Base-by-base conservation (phyloP, 2,329 filamentous ascomycete species). In the Neopestalotiopsis sp. region DNA sequence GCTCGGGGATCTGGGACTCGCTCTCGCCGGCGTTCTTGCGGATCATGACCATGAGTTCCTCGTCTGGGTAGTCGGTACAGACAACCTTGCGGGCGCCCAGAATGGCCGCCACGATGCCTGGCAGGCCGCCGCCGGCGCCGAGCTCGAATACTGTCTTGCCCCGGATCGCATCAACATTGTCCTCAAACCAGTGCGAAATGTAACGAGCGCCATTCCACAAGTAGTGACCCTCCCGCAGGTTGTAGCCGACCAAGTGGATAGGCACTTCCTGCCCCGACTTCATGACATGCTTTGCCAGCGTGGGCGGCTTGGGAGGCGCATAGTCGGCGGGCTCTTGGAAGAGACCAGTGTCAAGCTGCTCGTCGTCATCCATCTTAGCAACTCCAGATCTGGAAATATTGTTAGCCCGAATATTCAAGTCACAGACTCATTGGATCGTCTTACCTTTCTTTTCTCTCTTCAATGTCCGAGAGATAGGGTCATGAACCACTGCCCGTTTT, bases 141-240 rank as follows among this genome's bases (percentile, higher is more conserved):
- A 98, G 89, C 81, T 98, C 95, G 9, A 98, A 88, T 2, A 98
- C 88, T n/a, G 90, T 90, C 77, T 89, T 91, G 72, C 81, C 86
- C 14, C 81, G 76, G n/a, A 97, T 86, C 4, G 93, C 85, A 9
- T 80, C 75, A n/a, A 90, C 86, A 72, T 90, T 84, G 57, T 88
- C 82, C 81, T 97, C 94, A 69, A 98, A 89, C 81, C 94, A 94
- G 73, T 90, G 85, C 17, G 94, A 89, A 63, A 95, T 87, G 52
- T 93, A 89, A 71, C 93, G 91, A 70, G 92, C 91, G 70, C 94
- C 95, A 80, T 98, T 97, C 95, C 95, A 98, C 38, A 98, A 87
- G 72, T 93, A 88, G 80, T 98, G 94, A 17, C 94, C 95, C 89
- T 97, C 97, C 14, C 97, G 88, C 30, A 94, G 93, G 83, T 93